phyloP scores from a whole-genome alignment of 78 protist genomes.

The Dictyostelium firmibasis region DNA sequence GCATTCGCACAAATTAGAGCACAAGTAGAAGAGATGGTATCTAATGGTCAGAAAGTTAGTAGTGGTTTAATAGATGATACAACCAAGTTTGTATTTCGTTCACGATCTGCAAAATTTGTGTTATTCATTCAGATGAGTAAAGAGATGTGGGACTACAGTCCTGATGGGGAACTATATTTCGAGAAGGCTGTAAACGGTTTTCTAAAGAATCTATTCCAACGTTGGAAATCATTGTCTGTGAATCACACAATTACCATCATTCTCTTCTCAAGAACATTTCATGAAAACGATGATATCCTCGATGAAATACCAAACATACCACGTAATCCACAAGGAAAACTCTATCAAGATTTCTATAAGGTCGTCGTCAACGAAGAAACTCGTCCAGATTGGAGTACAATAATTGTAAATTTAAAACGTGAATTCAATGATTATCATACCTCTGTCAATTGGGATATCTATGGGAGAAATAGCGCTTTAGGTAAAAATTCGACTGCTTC shows the following conservation, averaged over 20 bases:
- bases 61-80: slow-evolving; percentile 82
- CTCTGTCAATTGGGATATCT: slow-evolving; percentile 66
- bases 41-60: slow-evolving; percentile 30
- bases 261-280: slow-evolving; percentile 76
- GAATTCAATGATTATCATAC: slow-evolving; percentile 74
- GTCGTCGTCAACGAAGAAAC: slow-evolving; percentile 76
- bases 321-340: slow-evolving; percentile 20
- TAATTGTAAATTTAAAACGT: slow-evolving; percentile 59
- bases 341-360: slow-evolving; percentile 84
- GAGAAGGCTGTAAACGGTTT: slow-evolving; percentile 86
- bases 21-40: slow-evolving; percentile 80
- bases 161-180: slow-evolving; percentile 85
- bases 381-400: slow-evolving; percentile 71
- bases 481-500: slow-evolving; percentile 85
- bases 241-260: slow-evolving; percentile 83
- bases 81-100: slow-evolving; percentile 88
- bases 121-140: slow-evolving; percentile 81
- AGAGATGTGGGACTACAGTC: slow-evolving; percentile 90
- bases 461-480: slow-evolving; percentile 54
- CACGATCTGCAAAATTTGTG: slow-evolving; percentile 83
- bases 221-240: slow-evolving; percentile 75
- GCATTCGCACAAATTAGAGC: slow-evolving; percentile 75
- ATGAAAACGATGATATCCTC: slow-evolving; percentile 27
- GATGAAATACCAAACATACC: slow-evolving; percentile 62
- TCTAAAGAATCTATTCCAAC: slow-evolving; percentile 55